These are phyloP conservation scores for Salix koriyanagi DNA, from an alignment of 345 rosid genomes.

Conservation along the genomic window DNA sequence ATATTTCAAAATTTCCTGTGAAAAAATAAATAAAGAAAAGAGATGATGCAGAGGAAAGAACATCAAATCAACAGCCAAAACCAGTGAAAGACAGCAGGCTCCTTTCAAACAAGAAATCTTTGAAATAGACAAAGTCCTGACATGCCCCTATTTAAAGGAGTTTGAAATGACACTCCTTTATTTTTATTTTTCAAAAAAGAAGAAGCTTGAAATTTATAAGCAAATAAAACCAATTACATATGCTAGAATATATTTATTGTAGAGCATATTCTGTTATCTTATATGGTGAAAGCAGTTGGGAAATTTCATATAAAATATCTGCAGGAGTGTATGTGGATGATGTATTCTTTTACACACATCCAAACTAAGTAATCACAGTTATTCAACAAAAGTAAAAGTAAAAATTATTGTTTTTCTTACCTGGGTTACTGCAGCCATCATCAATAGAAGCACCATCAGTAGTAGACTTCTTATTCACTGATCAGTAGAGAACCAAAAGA, in stretches of 20 bases:
- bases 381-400: not conserved
- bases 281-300: not conserved
- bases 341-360: not conserved
- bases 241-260: not conserved
- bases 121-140: not conserved
- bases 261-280: not conserved
- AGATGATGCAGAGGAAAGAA: not conserved
- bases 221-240: not conserved
- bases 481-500: not conserved
- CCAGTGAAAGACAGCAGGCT: not conserved
- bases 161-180: not conserved
- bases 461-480: conserved; percentile 22
- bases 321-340: not conserved
- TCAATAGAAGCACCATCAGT: conserved; percentile 6
- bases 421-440: conserved; percentile 11
- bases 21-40: not conserved
- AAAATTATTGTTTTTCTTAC: conserved; percentile 6
- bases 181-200: too few species aligned
- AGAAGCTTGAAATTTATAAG: not conserved
- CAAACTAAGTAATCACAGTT: not conserved
- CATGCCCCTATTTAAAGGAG: not conserved
- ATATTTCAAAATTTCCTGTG: not conserved
- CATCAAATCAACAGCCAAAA: not conserved
- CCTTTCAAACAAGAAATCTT: not conserved
- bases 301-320: not conserved